Percentiles rank a stretch among this genome's conserved stretches.
Conservation (phyloP, 352 stramenopile species). For the Peronosclerospora sorghi region DNA sequence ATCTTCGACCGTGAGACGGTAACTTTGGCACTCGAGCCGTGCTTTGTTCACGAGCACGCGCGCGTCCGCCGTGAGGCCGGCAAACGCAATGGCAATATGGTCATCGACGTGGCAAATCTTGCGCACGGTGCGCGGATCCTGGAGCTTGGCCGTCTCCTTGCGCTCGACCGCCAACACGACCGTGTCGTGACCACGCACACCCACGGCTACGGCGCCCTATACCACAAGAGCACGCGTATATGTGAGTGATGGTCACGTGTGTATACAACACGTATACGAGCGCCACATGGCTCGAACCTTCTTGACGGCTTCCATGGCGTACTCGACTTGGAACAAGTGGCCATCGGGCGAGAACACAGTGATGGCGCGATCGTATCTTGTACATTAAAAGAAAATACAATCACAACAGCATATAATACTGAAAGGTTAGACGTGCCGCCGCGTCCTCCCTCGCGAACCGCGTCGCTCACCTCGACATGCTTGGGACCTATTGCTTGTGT, state of each 20-base stretch:
- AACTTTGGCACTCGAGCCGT: slow-evolving; percentile 96
- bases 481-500: too few species aligned
- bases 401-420: background rate
- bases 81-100: slow-evolving; percentile 96
- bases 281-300: slow-evolving; percentile 38
- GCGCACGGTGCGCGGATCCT: slow-evolving; percentile 96
- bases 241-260: too few species aligned
- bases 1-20: slow-evolving; percentile 94
- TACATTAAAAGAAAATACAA: too few species aligned
- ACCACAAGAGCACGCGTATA: too few species aligned
- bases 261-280: background rate
- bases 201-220: slow-evolving; percentile 92
- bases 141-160: slow-evolving; percentile 85
- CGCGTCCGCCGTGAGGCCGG: slow-evolving; percentile 96
- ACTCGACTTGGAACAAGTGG: slow-evolving; percentile 99
- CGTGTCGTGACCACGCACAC: slow-evolving; percentile 92
- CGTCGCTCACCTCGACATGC: slow-evolving; percentile 30
- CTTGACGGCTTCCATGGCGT: slow-evolving; percentile 99
- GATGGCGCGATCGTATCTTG: slow-evolving; percentile 98
- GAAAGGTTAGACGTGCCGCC: background rate
- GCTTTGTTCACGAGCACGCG: slow-evolving; percentile 97
- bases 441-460: background rate
- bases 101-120: slow-evolving; percentile 99
- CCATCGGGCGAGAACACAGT: slow-evolving; percentile 99
- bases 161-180: slow-evolving; percentile 91